A percentile compares a stretch with the other conserved stretches of the same genome.
phyloP scores from a whole-genome alignment of 1,284 basidiomycete species.

The Porogramme epimiltina region DNA sequence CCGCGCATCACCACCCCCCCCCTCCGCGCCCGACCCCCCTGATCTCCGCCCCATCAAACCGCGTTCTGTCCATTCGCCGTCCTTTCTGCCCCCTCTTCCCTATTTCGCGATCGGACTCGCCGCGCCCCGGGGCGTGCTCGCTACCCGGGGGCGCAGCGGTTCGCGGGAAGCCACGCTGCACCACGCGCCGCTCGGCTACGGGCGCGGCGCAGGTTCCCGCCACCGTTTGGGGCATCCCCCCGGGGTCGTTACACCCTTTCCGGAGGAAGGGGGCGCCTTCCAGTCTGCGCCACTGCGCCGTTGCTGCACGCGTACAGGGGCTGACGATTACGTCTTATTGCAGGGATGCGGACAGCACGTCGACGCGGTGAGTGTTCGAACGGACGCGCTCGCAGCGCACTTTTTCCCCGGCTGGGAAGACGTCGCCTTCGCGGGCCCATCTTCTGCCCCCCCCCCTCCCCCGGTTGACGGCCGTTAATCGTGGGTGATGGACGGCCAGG shows the following conservation, averaged over 20 bases:
- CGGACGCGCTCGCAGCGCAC: background rate
- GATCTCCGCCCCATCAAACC: background rate
- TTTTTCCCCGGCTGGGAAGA: too few species aligned
- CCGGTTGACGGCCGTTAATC: too few species aligned
- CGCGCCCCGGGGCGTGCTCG: too few species aligned
- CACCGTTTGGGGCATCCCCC: too few species aligned
- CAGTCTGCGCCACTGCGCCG: background rate
- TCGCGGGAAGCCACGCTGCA: constrained; percentile 13
- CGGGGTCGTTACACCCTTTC: too few species aligned
- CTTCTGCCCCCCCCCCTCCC: too few species aligned
- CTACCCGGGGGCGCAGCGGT: constrained; percentile 1
- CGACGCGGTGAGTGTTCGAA: constrained; percentile 52
- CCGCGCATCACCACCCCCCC: background rate
- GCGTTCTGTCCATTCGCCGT: too few species aligned
- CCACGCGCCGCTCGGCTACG: constrained; percentile 8
- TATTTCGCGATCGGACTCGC: background rate
- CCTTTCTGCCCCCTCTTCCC: background rate
- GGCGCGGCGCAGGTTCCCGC: background rate
- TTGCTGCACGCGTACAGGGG: constrained; percentile 4
- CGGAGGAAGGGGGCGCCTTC: background rate
- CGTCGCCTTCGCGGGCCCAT: too few species aligned
- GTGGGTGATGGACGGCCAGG: too few species aligned
- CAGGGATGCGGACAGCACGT: constrained; percentile 71
- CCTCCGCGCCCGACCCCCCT: background rate
- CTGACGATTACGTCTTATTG: constrained; percentile 26